phyloP scores from a whole-genome alignment of 129 eudicot species.

The Deinandra increscens region DNA sequence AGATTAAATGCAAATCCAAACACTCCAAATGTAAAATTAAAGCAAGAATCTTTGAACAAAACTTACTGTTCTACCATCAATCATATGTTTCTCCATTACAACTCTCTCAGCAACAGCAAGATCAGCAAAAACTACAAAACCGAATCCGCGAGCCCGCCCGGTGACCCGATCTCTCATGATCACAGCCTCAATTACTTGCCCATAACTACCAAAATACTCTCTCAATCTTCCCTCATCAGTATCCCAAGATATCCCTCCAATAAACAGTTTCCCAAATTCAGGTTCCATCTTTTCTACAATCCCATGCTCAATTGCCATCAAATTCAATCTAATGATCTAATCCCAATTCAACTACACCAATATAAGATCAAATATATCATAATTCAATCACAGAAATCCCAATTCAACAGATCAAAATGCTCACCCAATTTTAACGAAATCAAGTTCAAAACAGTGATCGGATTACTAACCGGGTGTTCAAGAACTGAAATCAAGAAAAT shows the following conservation, averaged over 20 bases:
- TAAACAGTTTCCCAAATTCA: neutral
- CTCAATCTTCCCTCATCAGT: slow-evolving; percentile 1
- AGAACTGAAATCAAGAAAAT: neutral
- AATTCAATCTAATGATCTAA: neutral
- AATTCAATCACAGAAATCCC: neutral
- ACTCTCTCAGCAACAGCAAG: neutral
- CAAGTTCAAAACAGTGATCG: neutral
- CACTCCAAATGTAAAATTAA: neutral
- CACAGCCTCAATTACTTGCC: slow-evolving; percentile 1
- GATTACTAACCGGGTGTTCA: neutral
- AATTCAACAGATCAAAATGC: neutral
- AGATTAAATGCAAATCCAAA: neutral
- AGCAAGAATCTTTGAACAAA: neutral
- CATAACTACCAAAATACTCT: slow-evolving; percentile 1
- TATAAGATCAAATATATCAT: neutral
- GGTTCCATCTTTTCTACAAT: neutral
- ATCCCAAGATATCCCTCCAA: neutral
- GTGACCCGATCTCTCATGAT: neutral
- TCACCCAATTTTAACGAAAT: neutral
- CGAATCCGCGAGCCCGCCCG: neutral
- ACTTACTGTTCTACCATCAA: slow-evolving; percentile 4
- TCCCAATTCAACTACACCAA: slow-evolving; percentile 3
- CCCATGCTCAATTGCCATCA: slow-evolving; percentile 3
- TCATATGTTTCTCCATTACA: neutral
- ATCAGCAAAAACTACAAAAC: neutral